Percentiles rank a stretch among this genome's conserved stretches.
These are phyloP conservation scores for Lathyrus sativus DNA, from an alignment of 306 rosid species.

Conservation along the genomic window DNA sequence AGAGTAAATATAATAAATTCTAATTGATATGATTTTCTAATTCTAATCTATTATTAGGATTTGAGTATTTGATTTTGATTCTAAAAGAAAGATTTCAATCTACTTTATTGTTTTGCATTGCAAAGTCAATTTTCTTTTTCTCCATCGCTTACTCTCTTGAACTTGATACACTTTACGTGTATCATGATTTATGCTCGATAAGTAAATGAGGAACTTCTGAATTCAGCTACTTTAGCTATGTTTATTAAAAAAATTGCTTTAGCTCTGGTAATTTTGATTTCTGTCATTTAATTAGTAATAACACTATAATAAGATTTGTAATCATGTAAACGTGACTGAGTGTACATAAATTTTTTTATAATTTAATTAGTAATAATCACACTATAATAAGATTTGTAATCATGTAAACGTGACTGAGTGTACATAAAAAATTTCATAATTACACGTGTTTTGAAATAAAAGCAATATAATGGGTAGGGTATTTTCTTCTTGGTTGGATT, in stretches of 20 bases:
- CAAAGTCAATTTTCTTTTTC: background rate
- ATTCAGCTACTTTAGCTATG: background rate
- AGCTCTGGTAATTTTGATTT: constrained; percentile 22
- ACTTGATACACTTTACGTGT: constrained; percentile 11
- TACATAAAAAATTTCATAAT: constrained; percentile 6
- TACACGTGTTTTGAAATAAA: constrained; percentile 10
- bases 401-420: background rate
- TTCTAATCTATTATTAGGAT: background rate
- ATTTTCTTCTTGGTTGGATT: background rate
- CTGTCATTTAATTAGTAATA: background rate
- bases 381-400: background rate
- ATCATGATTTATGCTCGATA: constrained; percentile 24
- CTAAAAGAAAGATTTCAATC: constrained; percentile 20
- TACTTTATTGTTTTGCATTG: constrained; percentile 10
- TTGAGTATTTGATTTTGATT: background rate
- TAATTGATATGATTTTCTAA: background rate
- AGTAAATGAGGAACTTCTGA: constrained; percentile 11
- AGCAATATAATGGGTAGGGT: background rate
- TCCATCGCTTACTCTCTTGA: background rate
- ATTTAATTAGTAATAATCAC: background rate
- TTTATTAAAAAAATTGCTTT: background rate
- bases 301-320: background rate
- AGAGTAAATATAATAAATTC: background rate
- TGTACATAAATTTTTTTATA: background rate
- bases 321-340: constrained; percentile 1